A percentile compares a stretch with the other conserved stretches of the same genome.
Evolutionary conservation across 768 basidiomycete genomes (phyloP).

Genomic region (Pilatotrama ljubarskyi): DNA sequence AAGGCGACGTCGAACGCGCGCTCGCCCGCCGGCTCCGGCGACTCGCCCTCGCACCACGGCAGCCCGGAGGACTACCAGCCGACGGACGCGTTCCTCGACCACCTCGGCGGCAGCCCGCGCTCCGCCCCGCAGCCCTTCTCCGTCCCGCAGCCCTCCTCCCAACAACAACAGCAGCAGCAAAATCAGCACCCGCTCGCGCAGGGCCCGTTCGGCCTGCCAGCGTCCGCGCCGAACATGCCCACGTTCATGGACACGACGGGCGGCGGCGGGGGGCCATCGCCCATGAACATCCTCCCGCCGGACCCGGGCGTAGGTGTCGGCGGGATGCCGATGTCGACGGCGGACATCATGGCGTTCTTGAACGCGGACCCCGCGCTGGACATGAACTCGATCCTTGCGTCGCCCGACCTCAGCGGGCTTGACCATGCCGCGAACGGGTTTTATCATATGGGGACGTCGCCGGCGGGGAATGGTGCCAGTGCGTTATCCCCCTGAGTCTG

Average conservation of each 20-base stretch:
- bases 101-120: slow-evolving; percentile 24
- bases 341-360: slow-evolving; percentile 65
- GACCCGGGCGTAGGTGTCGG: slow-evolving; percentile 7
- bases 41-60: slow-evolving; percentile 39
- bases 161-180: slow-evolving; percentile 2
- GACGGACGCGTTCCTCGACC: slow-evolving; percentile 62
- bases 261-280: slow-evolving; percentile 7
- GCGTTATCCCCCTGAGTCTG: slow-evolving; percentile 10
- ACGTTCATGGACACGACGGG: slow-evolving; percentile 32
- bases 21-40: slow-evolving; percentile 35
- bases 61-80: slow-evolving; percentile 66
- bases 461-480: neutral
- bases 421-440: slow-evolving; percentile 13
- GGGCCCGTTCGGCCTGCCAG: slow-evolving; percentile 2
- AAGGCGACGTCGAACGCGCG: slow-evolving; percentile 55
- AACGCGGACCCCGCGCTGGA: slow-evolving; percentile 33
- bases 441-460: slow-evolving; percentile 13
- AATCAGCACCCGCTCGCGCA: neutral
- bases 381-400: slow-evolving; percentile 15
- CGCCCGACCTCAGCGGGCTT: slow-evolving; percentile 14
- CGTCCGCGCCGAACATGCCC: slow-evolving; percentile 36
- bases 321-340: slow-evolving; percentile 52
- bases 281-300: slow-evolving; percentile 46
- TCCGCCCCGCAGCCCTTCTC: slow-evolving; percentile 14
- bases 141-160: neutral